A percentile compares a stretch with the other conserved stretches of the same genome.
phyloP scores from a whole-genome alignment of 2,329 filamentous ascomycete genomes.

The Hymenotorrendiella dingleyae region DNA sequence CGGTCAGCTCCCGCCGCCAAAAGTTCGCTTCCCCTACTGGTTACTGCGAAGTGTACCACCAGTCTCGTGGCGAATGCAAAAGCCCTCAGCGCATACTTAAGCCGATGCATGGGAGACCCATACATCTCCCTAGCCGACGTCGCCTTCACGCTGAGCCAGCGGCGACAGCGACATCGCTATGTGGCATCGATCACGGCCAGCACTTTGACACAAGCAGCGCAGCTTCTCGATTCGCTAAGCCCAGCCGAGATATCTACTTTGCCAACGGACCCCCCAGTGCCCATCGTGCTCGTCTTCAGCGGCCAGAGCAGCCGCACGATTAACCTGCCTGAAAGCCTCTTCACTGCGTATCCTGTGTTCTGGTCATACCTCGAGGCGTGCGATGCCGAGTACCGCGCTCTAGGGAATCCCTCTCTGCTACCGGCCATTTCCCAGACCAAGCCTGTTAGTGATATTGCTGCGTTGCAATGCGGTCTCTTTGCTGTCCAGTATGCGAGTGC shows the following conservation, averaged over 20 bases:
- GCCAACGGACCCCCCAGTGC: neutral
- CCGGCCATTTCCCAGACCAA: constrained; percentile 14
- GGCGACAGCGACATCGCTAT: neutral
- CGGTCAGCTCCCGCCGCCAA: too few relatives aligned
- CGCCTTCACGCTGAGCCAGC: neutral
- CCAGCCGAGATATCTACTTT: neutral
- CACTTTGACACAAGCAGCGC: neutral
- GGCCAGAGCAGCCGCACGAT: constrained; percentile 10
- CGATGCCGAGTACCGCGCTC: constrained; percentile 1
- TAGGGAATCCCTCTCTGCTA: constrained; percentile 9
- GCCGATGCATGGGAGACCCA: too few relatives aligned
- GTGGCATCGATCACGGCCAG: too few relatives aligned
- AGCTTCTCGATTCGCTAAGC: neutral
- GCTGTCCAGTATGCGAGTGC: constrained; percentile 19
- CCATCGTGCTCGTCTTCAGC: constrained; percentile 33
- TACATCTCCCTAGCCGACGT: too few relatives aligned
- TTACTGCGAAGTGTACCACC: too few relatives aligned
- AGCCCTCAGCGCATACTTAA: too few relatives aligned
- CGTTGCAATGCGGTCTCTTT: constrained; percentile 14
- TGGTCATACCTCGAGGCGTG: constrained; percentile 14
- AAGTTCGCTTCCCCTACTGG: too few relatives aligned
- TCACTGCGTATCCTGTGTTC: constrained; percentile 3
- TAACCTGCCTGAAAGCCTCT: constrained; percentile 5
- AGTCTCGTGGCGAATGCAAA: too few relatives aligned
- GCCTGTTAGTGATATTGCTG: constrained; percentile 6